These are phyloP conservation scores for Nymphaea colorata DNA, from an alignment of 164 flowering plant genomes.

Conservation along the genomic window DNA sequence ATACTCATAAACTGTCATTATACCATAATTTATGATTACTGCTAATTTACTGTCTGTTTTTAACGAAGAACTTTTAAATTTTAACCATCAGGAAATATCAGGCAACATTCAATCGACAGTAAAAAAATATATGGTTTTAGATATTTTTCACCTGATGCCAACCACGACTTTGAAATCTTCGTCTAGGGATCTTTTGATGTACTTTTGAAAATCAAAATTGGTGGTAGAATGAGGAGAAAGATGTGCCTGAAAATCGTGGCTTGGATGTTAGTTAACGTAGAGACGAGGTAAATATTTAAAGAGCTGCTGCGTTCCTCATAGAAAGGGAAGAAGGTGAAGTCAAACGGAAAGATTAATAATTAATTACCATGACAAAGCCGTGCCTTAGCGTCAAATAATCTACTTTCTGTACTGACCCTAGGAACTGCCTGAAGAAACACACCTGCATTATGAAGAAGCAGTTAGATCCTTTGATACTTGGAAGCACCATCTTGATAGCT, in stretches of 20 bases:
- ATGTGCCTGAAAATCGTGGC: constrained; percentile 48
- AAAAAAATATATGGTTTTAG: no score
- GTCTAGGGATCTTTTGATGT: constrained; percentile 71
- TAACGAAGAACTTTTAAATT: no score
- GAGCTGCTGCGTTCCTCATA: no score
- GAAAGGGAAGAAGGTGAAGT: no score
- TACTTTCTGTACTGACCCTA: constrained; percentile 67
- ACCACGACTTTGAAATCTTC: constrained; percentile 89
- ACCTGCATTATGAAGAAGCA: constrained; percentile 26
- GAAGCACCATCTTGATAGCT: no score
- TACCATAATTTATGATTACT: no score
- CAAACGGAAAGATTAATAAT: no score
- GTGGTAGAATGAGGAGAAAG: constrained; percentile 55
- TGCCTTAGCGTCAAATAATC: constrained; percentile 75
- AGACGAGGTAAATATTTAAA: no score
- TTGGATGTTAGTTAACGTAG: no score
- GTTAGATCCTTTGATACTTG: no score
- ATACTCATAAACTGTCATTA: no score
- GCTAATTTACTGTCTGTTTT: no score
- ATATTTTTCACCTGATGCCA: constrained; percentile 44
- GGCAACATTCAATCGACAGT: background rate
- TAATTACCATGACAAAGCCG: constrained; percentile 68
- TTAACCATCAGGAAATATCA: background rate
- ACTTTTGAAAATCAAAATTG: constrained; percentile 62
- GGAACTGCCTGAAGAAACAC: constrained; percentile 75